These are phyloP conservation scores for Cordyceps farinosa DNA, from an alignment of 2,329 filamentous ascomycete genomes.

Conservation along the genomic window DNA sequence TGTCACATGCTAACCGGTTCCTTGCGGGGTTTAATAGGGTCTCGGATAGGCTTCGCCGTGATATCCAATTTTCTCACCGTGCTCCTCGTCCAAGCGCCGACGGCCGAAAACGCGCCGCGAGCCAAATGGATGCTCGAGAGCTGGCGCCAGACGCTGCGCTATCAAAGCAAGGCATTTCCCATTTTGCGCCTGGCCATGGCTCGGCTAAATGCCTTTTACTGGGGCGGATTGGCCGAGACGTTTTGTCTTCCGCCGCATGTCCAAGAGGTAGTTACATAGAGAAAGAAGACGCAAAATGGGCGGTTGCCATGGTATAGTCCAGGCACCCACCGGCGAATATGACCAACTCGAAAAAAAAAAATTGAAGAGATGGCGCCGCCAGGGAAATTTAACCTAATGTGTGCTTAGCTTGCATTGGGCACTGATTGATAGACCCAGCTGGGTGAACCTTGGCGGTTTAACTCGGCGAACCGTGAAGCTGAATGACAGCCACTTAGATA, in stretches of 20 bases:
- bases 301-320: not conserved
- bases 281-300: not conserved
- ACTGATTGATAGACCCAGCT: not conserved
- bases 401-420: not conserved
- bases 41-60: constrained; percentile 19
- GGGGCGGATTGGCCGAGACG: constrained; percentile 19
- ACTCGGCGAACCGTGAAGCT: constrained; percentile 9
- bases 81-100: constrained; percentile 21
- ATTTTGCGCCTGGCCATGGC: constrained; percentile 19
- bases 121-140: constrained; percentile 20
- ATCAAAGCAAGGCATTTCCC: constrained; percentile 19
- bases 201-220: constrained; percentile 19
- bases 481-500: constrained; percentile 6
- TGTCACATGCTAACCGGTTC: not conserved
- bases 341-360: too few relatives aligned
- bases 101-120: constrained; percentile 16
- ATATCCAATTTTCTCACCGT: constrained; percentile 21
- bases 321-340: not conserved
- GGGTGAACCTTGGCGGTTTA: not conserved
- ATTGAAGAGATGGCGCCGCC: too few relatives aligned
- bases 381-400: not conserved
- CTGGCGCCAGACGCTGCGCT: constrained; percentile 18
- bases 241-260: constrained; percentile 20
- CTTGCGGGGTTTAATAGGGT: constrained; percentile 4
- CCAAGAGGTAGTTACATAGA: constrained; percentile 9